Base-by-base conservation (phyloP, 345 rosid species). In the Populus alba region DNA sequence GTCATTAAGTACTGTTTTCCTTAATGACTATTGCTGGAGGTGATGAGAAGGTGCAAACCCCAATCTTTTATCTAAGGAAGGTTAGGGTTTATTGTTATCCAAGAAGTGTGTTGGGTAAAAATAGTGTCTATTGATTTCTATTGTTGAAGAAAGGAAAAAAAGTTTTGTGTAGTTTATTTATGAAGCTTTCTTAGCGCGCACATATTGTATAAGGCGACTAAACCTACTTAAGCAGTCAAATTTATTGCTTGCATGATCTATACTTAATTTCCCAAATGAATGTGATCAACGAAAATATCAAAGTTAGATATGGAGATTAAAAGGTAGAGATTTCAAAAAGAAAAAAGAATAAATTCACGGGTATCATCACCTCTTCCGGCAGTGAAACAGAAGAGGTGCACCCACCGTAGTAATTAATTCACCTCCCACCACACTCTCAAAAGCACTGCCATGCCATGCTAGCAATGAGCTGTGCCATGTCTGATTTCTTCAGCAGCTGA, bases 391-490 rank as follows among this genome's bases (percentile, higher is more conserved):
- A 70, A 71, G 57, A 79, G 20, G 11, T 20, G 29, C 51, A 79
- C 77, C 88, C 85, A 82, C 84, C 85, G 79, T 79, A 69, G 78
- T 83, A 68, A 63, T 11, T 3, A 20, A 63, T 77, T 57, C 82
- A 61, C 41, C 72, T 43, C 73, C 73, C 78, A 71, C 75, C 84
- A 51, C 79, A 78, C 65, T 82, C 63, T 80, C 55, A 71, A 62
- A 72, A 51, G 65, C 74, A 66, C 73, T 75, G 53, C 29, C 22
- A 67, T 38, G 57, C 9, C 29, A 66, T 69, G 43, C 74, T 63
- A 55, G 81, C 68, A 68, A 15, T 70, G 84, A 81, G 83, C 83
- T 75, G 73, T 76, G 75, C 74, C 66, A 51, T 57, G 38, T 71
- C 63, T 70, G 65, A 72, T 81, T 81, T 76, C 51, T 76, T 77